These are phyloP conservation scores for Heliamphora exappendiculata DNA, from an alignment of 148 eudicot species.

Conservation along the genomic window DNA sequence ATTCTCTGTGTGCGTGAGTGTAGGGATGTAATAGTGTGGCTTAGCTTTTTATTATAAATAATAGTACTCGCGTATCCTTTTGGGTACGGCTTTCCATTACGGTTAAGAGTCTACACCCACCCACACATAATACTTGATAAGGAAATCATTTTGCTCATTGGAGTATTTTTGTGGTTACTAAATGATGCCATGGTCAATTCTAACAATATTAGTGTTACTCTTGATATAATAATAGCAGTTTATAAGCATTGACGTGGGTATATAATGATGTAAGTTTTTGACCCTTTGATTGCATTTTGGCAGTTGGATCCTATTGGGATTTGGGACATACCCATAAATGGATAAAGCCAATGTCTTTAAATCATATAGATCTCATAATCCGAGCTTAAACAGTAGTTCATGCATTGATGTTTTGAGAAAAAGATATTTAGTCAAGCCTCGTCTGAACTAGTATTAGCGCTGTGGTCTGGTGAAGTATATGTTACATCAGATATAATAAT, in stretches of 20 bases:
- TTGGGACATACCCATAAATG: not conserved
- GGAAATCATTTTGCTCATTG: not conserved
- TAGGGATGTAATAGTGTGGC: too few relatives aligned
- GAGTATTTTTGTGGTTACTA: not conserved
- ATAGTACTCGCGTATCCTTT: too few relatives aligned
- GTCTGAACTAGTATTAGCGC: not conserved
- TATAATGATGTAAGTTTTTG: not conserved
- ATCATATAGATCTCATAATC: not conserved
- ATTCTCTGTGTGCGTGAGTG: too few relatives aligned
- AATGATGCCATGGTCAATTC: not conserved
- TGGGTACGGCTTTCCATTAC: too few relatives aligned
- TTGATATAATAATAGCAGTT: not conserved
- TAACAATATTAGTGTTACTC: not conserved
- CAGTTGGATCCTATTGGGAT: not conserved
- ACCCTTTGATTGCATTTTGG: not conserved
- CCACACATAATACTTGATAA: too few relatives aligned
- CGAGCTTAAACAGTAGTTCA: too few relatives aligned
- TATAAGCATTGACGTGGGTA: not conserved
- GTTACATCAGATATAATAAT: not conserved
- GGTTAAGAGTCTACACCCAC: too few relatives aligned
- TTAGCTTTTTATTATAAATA: too few relatives aligned
- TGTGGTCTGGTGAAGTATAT: not conserved
- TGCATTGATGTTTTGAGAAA: not conserved
- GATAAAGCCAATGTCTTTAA: not conserved
- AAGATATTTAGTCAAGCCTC: not conserved